These are phyloP conservation scores for Apophysomyces elegans DNA, from an alignment of 371 early-diverging fungal genomes.

Conservation along the genomic window DNA sequence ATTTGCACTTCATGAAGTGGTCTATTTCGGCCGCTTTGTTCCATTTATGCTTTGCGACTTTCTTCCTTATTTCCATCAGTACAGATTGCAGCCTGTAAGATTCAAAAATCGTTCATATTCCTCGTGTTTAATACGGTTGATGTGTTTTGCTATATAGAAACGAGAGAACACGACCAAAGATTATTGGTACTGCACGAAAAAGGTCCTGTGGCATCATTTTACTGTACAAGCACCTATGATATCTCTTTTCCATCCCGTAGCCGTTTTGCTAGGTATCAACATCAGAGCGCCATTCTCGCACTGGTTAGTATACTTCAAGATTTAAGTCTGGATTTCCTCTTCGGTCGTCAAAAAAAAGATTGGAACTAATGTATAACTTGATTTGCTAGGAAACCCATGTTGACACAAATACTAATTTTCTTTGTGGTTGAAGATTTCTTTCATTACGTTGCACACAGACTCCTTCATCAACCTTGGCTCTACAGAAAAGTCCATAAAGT, in stretches of 20 bases:
- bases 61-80: slow-evolving; percentile 28
- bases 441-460: slow-evolving; percentile 84
- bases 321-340: neutral
- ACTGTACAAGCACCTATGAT: slow-evolving; percentile 85
- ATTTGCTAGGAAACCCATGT: slow-evolving; percentile 28
- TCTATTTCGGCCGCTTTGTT: slow-evolving; percentile 80
- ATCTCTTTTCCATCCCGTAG: slow-evolving; percentile 86
- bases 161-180: slow-evolving; percentile 69
- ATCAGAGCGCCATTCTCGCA: slow-evolving; percentile 84
- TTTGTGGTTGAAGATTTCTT: slow-evolving; percentile 83
- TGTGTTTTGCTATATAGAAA: slow-evolving; percentile 38
- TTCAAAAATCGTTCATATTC: neutral
- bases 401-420: slow-evolving; percentile 68
- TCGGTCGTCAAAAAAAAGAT: neutral
- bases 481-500: slow-evolving; percentile 92
- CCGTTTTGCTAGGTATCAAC: slow-evolving; percentile 81
- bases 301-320: slow-evolving; percentile 50
- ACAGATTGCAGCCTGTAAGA: slow-evolving; percentile 37
- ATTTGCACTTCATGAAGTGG: slow-evolving; percentile 78
- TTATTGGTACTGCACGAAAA: slow-evolving; percentile 76
- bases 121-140: too few species aligned
- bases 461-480: slow-evolving; percentile 84
- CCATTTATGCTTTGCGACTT: slow-evolving; percentile 69
- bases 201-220: slow-evolving; percentile 77
- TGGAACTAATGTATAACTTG: neutral